These are phyloP conservation scores for Pythium insidiosum DNA, from an alignment of 352 stramenopile species.

Conservation along the genomic window DNA sequence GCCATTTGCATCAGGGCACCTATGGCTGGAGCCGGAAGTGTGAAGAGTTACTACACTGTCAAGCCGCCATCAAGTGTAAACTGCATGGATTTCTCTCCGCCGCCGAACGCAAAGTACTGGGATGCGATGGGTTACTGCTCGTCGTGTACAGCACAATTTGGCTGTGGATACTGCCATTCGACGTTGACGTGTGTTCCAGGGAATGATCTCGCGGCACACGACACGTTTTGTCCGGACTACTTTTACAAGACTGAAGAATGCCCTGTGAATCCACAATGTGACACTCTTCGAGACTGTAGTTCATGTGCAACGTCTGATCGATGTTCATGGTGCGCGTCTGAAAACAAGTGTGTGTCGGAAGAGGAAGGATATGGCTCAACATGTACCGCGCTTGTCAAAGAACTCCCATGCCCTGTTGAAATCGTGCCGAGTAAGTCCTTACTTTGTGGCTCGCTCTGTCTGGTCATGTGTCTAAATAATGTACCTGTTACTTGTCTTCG, in stretches of 20 bases:
- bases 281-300: conserved; percentile 41
- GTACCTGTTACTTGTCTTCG: neutral
- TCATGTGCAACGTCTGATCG: conserved; percentile 45
- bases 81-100: conserved; percentile 44
- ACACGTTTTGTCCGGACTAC: conserved; percentile 52
- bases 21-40: too few relatives aligned
- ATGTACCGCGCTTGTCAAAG: conserved; percentile 80
- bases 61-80: conserved; percentile 11
- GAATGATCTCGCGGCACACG: conserved; percentile 32
- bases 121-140: conserved; percentile 61
- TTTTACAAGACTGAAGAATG: conserved; percentile 51
- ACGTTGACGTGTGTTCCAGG: conserved; percentile 84
- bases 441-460: neutral
- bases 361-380: conserved; percentile 76
- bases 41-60: too few relatives aligned
- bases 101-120: conserved; percentile 47
- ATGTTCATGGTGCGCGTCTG: conserved; percentile 89
- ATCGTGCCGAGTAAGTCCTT: conserved; percentile 55
- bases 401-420: conserved; percentile 73
- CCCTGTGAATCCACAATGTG: conserved; percentile 55
- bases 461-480: neutral
- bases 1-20: too few relatives aligned
- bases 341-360: conserved; percentile 74
- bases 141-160: conserved; percentile 42
- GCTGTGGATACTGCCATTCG: conserved; percentile 88